Conservation (phyloP, 2,329 filamentous ascomycete genomes). For the Teratosphaeria gauchensis region DNA sequence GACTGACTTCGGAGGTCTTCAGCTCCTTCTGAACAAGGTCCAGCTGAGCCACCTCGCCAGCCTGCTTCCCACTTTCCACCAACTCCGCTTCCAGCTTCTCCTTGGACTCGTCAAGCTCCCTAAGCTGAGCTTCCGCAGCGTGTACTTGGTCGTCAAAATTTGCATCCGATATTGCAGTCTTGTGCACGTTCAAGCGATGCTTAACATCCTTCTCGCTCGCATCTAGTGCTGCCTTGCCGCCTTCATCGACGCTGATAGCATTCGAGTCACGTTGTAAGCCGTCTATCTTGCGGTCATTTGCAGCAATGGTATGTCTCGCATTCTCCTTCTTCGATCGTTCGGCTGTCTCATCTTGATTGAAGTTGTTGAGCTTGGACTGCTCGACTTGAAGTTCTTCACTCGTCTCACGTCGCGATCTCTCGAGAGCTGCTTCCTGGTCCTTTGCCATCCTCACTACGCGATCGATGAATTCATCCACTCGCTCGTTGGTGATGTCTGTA, state of each 20-base stretch:
- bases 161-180: conserved; percentile 52
- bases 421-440: conserved; percentile 71
- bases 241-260: conserved; percentile 76
- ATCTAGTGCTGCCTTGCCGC: conserved; percentile 67
- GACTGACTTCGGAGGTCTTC: conserved; percentile 59
- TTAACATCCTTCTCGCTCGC: conserved; percentile 62
- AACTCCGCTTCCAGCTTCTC: conserved; percentile 70
- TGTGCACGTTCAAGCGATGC: conserved; percentile 50
- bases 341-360: conserved; percentile 64
- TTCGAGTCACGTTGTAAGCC: conserved; percentile 59
- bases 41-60: conserved; percentile 72
- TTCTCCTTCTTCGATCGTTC: conserved; percentile 64
- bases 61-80: conserved; percentile 69
- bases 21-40: conserved; percentile 75
- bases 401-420: conserved; percentile 63
- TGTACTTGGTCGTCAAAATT: conserved; percentile 64
- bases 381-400: conserved; percentile 64
- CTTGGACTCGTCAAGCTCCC: conserved; percentile 60
- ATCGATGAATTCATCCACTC: conserved; percentile 67
- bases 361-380: conserved; percentile 60
- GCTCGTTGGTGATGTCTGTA: conserved; percentile 61
- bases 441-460: conserved; percentile 63
- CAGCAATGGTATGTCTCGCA: conserved; percentile 60
- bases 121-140: conserved; percentile 54
- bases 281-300: conserved; percentile 61